These are phyloP conservation scores for Tylopilus orsonianus DNA, from an alignment of 1,284 basidiomycete genomes.

Conservation along the genomic window DNA sequence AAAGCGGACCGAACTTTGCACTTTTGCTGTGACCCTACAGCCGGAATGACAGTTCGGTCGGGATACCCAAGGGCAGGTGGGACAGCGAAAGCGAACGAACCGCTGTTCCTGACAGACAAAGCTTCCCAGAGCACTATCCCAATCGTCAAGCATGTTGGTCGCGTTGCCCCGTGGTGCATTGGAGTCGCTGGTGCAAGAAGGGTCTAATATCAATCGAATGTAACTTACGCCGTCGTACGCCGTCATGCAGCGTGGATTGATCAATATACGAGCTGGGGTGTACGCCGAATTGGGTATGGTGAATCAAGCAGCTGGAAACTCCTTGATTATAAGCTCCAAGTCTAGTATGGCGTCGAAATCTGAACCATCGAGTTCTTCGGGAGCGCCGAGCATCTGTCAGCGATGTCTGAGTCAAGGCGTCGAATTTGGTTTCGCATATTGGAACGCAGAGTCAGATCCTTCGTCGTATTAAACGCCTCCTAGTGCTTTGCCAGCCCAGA, in stretches of 20 bases:
- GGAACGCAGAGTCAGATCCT: slow-evolving; percentile 35
- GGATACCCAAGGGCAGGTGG: background rate
- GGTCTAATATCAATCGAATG: slow-evolving; percentile 85
- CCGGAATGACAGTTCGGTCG: slow-evolving; percentile 43
- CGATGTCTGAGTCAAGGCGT: slow-evolving; percentile 30
- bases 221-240: slow-evolving; percentile 96
- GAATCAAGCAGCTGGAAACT: slow-evolving; percentile 43
- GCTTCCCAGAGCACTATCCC: slow-evolving; percentile 91
- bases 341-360: slow-evolving; percentile 88
- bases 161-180: slow-evolving; percentile 45
- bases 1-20: slow-evolving; percentile 84
- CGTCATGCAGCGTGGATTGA: slow-evolving; percentile 93
- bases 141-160: slow-evolving; percentile 82
- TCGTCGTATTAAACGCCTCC: slow-evolving; percentile 66
- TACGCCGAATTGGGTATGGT: slow-evolving; percentile 88
- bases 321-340: slow-evolving; percentile 48
- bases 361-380: slow-evolving; percentile 80
- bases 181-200: slow-evolving; percentile 78
- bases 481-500: slow-evolving; percentile 83
- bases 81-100: slow-evolving; percentile 38
- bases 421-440: slow-evolving; percentile 36
- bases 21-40: slow-evolving; percentile 88
- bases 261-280: slow-evolving; percentile 82
- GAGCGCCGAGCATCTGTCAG: slow-evolving; percentile 42
- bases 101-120: slow-evolving; percentile 96